Percentiles rank a stretch among this genome's conserved stretches.
Evolutionary conservation across 2,329 filamentous ascomycete species (phyloP).

Genomic region (Colletotrichum sp.): DNA sequence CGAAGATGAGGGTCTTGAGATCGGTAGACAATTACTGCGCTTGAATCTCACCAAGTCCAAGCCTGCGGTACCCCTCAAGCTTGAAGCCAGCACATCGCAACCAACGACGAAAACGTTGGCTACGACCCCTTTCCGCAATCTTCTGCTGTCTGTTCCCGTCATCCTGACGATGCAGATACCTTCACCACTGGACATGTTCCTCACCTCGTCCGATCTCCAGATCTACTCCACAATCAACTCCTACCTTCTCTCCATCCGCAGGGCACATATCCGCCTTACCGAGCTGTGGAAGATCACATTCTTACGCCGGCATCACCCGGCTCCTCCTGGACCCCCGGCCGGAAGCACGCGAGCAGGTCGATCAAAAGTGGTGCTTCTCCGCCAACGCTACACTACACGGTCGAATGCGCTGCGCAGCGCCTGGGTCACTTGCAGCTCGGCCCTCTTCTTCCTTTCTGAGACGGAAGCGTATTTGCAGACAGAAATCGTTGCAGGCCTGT

Average conservation of each 20-base stretch:
- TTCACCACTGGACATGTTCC: slow-evolving; percentile 86
- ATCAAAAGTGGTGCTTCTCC: slow-evolving; percentile 63
- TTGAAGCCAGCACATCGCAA: slow-evolving; percentile 35
- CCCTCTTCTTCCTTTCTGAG: slow-evolving; percentile 88
- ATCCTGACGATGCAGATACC: slow-evolving; percentile 74
- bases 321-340: slow-evolving; percentile 68
- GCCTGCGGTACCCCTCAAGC: slow-evolving; percentile 40
- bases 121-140: slow-evolving; percentile 73
- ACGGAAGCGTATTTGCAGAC: slow-evolving; percentile 88
- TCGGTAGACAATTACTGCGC: slow-evolving; percentile 78
- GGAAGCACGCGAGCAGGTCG: slow-evolving; percentile 67
- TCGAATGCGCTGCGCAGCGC: slow-evolving; percentile 75
- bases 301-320: slow-evolving; percentile 77
- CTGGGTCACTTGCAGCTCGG: slow-evolving; percentile 89
- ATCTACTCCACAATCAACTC: slow-evolving; percentile 86
- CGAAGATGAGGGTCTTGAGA: slow-evolving; percentile 83
- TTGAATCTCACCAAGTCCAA: slow-evolving; percentile 65
- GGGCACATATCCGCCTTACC: slow-evolving; percentile 83
- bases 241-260: slow-evolving; percentile 84
- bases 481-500: slow-evolving; percentile 82
- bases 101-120: slow-evolving; percentile 40
- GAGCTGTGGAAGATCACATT: slow-evolving; percentile 86
- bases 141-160: slow-evolving; percentile 81
- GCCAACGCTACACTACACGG: slow-evolving; percentile 68
- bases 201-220: slow-evolving; percentile 76